Evolutionary conservation across 2,329 filamentous ascomycete genomes (phyloP).

Genomic region (Phoma sp.): DNA sequence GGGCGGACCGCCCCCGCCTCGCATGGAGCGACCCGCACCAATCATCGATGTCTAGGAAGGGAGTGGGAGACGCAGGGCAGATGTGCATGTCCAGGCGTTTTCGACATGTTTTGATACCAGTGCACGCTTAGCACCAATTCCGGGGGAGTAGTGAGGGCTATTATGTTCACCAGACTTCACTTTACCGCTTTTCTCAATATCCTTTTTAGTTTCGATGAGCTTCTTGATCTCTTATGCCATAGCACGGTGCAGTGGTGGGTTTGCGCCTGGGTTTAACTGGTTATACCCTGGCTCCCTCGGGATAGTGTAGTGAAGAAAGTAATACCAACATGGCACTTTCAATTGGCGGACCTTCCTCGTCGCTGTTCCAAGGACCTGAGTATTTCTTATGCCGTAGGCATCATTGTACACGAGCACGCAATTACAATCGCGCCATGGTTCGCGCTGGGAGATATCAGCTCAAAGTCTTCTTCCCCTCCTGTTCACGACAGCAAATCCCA

Average conservation of each 20-base stretch:
- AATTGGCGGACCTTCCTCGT: neutral
- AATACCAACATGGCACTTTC: conserved; percentile 22
- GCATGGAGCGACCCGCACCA: conserved; percentile 30
- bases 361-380: neutral
- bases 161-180: conserved; percentile 37
- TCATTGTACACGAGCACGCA: neutral
- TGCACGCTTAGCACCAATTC: conserved; percentile 43
- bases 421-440: neutral
- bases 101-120: conserved; percentile 46
- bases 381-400: neutral
- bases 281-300: conserved; percentile 22
- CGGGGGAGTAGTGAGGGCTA: conserved; percentile 22
- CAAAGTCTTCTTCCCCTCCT: neutral
- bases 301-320: conserved; percentile 36
- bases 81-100: conserved; percentile 21
- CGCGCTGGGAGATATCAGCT: neutral
- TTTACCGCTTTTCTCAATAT: conserved; percentile 40
- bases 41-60: conserved; percentile 34
- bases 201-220: conserved; percentile 43
- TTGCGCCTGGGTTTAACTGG: conserved; percentile 19
- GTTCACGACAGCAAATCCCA: neutral
- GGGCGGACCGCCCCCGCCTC: conserved; percentile 25
- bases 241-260: conserved; percentile 33
- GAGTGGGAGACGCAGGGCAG: neutral
- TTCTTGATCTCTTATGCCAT: conserved; percentile 37